phyloP scores from a whole-genome alignment of 2,329 filamentous ascomycete species.

The Botrytis fragariae region DNA sequence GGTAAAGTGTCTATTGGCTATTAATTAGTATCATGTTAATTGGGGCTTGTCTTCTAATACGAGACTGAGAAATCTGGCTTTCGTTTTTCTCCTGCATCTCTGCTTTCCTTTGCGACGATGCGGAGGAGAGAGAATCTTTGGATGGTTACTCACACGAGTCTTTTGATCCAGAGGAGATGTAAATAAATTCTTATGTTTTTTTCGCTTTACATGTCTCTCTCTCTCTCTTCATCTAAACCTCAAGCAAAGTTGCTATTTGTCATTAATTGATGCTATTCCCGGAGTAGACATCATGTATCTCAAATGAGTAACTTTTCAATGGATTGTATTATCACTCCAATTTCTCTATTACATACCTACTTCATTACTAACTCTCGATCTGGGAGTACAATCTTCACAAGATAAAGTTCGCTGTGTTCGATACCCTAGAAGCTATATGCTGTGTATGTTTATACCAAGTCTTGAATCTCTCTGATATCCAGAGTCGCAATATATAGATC shows the following conservation, averaged over 20 bases:
- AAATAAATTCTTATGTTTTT: not conserved
- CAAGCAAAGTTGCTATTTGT: not conserved
- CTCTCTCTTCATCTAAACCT: not conserved
- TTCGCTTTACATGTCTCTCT: not conserved
- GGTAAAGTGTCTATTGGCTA: too few species aligned
- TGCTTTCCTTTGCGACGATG: too few species aligned
- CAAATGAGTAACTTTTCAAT: too few species aligned
- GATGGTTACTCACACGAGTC: not conserved
- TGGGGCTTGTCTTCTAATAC: too few species aligned
- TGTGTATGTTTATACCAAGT: not conserved
- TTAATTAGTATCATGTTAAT: too few species aligned
- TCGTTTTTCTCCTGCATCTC: too few species aligned
- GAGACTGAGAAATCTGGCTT: too few species aligned
- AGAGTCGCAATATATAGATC: not conserved
- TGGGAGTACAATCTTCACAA: not conserved
- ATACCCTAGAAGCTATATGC: not conserved
- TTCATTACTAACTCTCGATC: not conserved
- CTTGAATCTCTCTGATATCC: not conserved
- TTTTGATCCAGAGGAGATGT: not conserved
- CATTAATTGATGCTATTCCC: not conserved
- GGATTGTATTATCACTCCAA: too few species aligned
- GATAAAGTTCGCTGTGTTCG: not conserved
- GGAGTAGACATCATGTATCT: too few species aligned
- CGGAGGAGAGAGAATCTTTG: too few species aligned
- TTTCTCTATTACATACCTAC: not conserved